These are phyloP conservation scores for Yamadazyma akitaensis DNA, from an alignment of 805 yeast species.

Conservation along the genomic window DNA sequence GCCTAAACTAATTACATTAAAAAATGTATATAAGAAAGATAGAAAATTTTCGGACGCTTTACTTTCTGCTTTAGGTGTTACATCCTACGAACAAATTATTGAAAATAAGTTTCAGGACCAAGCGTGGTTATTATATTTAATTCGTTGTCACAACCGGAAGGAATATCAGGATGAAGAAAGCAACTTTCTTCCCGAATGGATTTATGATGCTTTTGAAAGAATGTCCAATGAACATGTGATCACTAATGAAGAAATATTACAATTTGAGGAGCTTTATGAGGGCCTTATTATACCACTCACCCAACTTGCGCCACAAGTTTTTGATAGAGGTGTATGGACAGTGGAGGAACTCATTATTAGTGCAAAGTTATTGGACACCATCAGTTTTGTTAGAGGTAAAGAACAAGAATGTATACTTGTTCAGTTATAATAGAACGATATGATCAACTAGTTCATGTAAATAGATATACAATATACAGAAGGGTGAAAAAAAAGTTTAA, in stretches of 20 bases:
- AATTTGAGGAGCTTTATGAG: slow-evolving; percentile 52
- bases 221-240: slow-evolving; percentile 38
- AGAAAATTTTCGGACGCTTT: slow-evolving; percentile 51
- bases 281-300: slow-evolving; percentile 49
- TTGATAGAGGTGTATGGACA: slow-evolving; percentile 47
- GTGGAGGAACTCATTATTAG: slow-evolving; percentile 48
- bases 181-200: slow-evolving; percentile 50
- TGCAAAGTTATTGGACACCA: slow-evolving; percentile 48
- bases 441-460: neutral
- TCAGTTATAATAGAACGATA: slow-evolving; percentile 1
- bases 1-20: slow-evolving; percentile 49
- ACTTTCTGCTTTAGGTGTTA: slow-evolving; percentile 53
- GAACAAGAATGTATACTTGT: slow-evolving; percentile 44
- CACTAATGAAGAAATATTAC: slow-evolving; percentile 51
- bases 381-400: slow-evolving; percentile 46
- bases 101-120: slow-evolving; percentile 52
- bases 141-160: slow-evolving; percentile 51
- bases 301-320: slow-evolving; percentile 55
- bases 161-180: slow-evolving; percentile 24
- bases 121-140: slow-evolving; percentile 58
- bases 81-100: slow-evolving; percentile 50
- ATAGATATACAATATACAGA: slow-evolving; percentile 1
- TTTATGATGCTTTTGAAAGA: slow-evolving; percentile 36
- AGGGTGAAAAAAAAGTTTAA: slow-evolving; percentile 30
- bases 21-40: slow-evolving; percentile 56